These are phyloP conservation scores for Blastobotrys capitulatus DNA, from an alignment of 1,139 yeast species.

Conservation along the genomic window DNA sequence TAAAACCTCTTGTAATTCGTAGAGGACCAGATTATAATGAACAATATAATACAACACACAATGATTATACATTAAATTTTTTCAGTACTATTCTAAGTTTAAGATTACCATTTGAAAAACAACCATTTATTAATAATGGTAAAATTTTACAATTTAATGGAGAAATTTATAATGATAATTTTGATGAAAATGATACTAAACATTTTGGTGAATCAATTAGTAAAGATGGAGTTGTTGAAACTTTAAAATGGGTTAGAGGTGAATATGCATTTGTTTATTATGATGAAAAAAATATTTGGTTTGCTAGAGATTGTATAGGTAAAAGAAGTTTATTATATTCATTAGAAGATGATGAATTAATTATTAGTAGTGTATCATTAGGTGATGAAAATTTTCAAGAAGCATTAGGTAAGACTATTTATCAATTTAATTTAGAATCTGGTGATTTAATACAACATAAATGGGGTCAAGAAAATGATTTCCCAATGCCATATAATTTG, in stretches of 20 bases:
- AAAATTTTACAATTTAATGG: conserved; percentile 72
- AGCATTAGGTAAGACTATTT: conserved; percentile 30
- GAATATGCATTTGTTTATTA: conserved; percentile 68
- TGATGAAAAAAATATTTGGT: conserved; percentile 46
- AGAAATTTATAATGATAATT: conserved; percentile 64
- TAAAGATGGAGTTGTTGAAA: conserved; percentile 25
- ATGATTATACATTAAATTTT: conserved; percentile 17
- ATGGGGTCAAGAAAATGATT: conserved; percentile 13
- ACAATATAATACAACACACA: not conserved
- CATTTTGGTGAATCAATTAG: conserved; percentile 35
- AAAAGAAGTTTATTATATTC: conserved; percentile 61
- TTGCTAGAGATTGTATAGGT: conserved; percentile 83
- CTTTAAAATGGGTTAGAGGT: conserved; percentile 51
- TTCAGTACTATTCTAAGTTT: conserved; percentile 73
- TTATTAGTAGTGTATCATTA: conserved; percentile 28
- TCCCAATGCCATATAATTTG: conserved; percentile 14
- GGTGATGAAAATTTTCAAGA: conserved; percentile 21
- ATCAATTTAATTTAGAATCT: conserved; percentile 19
- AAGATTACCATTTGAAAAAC: conserved; percentile 68
- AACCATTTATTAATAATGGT: conserved; percentile 46
- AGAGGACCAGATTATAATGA: conserved; percentile 11
- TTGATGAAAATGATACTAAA: conserved; percentile 47
- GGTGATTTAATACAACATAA: conserved; percentile 3
- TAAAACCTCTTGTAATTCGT: conserved; percentile 1
- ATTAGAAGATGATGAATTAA: conserved; percentile 30